Percentiles rank a stretch among this genome's conserved stretches.
These are phyloP conservation scores for Fraxinus nigra DNA, from an alignment of 305 asterid genomes.

Conservation along the genomic window DNA sequence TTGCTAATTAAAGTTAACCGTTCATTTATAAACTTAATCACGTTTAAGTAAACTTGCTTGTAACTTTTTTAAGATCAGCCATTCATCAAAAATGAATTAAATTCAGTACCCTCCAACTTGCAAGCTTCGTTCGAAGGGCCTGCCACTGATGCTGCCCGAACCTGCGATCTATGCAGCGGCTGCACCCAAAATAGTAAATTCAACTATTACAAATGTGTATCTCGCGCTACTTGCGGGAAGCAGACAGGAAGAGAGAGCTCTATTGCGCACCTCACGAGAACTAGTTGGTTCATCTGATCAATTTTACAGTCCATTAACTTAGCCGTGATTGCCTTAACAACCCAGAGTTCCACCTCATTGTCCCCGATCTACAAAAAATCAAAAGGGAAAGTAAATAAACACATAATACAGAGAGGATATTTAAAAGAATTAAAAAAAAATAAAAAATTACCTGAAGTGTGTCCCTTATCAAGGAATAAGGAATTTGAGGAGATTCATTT, in stretches of 20 bases:
- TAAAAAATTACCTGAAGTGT: conserved; percentile 55
- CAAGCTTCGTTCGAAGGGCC: conserved; percentile 36
- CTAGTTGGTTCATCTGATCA: conserved; percentile 80
- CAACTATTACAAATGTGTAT: neutral
- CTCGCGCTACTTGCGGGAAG: neutral
- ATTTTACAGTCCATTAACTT: conserved; percentile 84
- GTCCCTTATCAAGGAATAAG: conserved; percentile 66
- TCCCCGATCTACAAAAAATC: conserved; percentile 57
- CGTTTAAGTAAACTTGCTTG: neutral
- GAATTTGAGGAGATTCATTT: conserved; percentile 56
- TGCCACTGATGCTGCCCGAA: conserved; percentile 48
- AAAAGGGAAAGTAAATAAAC: neutral
- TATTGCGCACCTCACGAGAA: conserved; percentile 60
- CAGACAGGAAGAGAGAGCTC: neutral
- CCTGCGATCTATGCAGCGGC: conserved; percentile 39
- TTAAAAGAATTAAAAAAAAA: neutral
- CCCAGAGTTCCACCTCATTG: conserved; percentile 79
- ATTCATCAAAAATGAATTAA: neutral
- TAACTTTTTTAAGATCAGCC: neutral
- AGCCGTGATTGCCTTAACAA: conserved; percentile 81
- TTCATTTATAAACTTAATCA: neutral
- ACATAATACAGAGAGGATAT: conserved; percentile 7
- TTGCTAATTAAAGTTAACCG: neutral
- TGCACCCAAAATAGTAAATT: conserved; percentile 10
- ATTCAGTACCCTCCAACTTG: conserved; percentile 70